Evolutionary conservation across 805 yeast genomes (phyloP).

Genomic region (Jamesozyma piceae): DNA sequence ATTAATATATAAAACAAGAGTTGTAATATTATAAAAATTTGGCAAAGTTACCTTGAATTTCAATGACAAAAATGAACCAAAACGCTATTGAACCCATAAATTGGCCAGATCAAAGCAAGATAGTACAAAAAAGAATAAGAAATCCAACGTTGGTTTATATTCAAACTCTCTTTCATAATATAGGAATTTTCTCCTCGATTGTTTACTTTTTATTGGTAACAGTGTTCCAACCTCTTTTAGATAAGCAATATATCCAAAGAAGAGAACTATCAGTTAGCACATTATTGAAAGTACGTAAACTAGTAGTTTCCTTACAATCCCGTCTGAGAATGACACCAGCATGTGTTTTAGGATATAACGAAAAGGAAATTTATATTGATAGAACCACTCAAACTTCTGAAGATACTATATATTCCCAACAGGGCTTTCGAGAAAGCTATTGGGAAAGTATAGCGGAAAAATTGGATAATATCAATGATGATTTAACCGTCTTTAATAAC

Average conservation of each 20-base stretch:
- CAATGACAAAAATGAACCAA: no score
- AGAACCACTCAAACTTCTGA: slow-evolving; percentile 22
- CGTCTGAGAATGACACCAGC: slow-evolving; percentile 31
- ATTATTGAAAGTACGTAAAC: slow-evolving; percentile 23
- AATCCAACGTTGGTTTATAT: slow-evolving; percentile 16
- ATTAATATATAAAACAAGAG: no score
- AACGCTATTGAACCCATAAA: background rate
- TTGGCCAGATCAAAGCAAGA: slow-evolving; percentile 23
- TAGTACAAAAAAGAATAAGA: slow-evolving; percentile 4
- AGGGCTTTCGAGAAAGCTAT: slow-evolving; percentile 4
- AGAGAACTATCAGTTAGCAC: slow-evolving; percentile 26
- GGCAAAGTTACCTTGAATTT: no score
- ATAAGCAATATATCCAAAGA: slow-evolving; percentile 34
- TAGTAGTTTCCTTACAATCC: slow-evolving; percentile 21
- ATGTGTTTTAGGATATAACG: slow-evolving; percentile 36
- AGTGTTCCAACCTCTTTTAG: slow-evolving; percentile 35
- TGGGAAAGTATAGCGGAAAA: slow-evolving; percentile 19
- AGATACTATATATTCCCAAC: slow-evolving; percentile 12
- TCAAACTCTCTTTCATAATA: slow-evolving; percentile 24
- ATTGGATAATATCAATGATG: slow-evolving; percentile 24
- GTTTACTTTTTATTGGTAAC: slow-evolving; percentile 13
- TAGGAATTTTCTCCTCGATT: slow-evolving; percentile 20
- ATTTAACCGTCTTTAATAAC: slow-evolving; percentile 24
- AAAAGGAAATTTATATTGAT: slow-evolving; percentile 27
- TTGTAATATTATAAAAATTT: no score